Percentiles rank a stretch among this genome's conserved stretches.
Conservation (phyloP, 192 early-diverging fungal genomes). For the Podila verticillata region DNA sequence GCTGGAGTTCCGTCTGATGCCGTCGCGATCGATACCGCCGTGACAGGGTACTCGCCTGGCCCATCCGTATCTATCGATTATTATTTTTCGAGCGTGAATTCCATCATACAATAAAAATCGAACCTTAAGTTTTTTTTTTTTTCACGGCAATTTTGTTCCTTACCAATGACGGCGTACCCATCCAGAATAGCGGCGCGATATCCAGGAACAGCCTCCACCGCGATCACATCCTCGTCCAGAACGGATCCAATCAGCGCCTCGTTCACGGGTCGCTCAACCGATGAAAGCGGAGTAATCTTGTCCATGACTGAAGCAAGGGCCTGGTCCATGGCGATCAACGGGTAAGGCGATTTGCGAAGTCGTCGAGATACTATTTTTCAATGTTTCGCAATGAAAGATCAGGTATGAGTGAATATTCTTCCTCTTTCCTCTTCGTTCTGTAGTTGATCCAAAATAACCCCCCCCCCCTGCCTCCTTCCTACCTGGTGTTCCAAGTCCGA, state of each 20-base stretch:
- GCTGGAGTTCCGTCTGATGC: slow-evolving; percentile 11
- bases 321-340: slow-evolving; percentile 76
- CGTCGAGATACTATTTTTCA: slow-evolving; percentile 67
- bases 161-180: slow-evolving; percentile 92
- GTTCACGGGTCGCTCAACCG: slow-evolving; percentile 52
- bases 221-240: slow-evolving; percentile 78
- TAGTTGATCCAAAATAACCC: not conserved
- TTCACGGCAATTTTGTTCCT: not conserved
- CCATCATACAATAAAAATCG: not conserved
- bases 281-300: slow-evolving; percentile 39
- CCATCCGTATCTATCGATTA: slow-evolving; percentile 72
- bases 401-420: not conserved
- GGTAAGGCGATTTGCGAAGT: slow-evolving; percentile 83
- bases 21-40: slow-evolving; percentile 67
- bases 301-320: slow-evolving; percentile 68
- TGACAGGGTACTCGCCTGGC: slow-evolving; percentile 80
- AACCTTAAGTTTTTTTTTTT: too few relatives aligned
- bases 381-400: not conserved
- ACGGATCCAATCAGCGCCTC: slow-evolving; percentile 68
- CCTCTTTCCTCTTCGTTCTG: not conserved
- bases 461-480: too few relatives aligned
- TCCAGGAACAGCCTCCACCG: slow-evolving; percentile 81
- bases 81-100: too few relatives aligned
- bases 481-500: slow-evolving; percentile 48
- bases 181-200: slow-evolving; percentile 92